Conservation (phyloP, 169 alveolate genomes). For the Plasmodium gonderi region DNA sequence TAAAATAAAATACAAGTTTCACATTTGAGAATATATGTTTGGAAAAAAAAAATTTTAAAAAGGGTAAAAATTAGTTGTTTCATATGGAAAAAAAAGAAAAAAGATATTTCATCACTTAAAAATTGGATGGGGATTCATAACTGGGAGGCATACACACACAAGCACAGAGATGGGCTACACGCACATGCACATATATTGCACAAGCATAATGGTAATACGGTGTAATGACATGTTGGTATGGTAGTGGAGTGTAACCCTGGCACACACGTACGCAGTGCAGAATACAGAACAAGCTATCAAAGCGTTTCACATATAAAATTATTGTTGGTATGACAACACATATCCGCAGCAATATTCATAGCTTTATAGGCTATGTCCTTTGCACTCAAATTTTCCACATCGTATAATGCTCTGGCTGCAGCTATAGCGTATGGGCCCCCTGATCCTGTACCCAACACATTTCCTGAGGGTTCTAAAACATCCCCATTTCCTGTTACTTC, state of each 20-base stretch:
- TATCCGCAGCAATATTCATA: conserved; percentile 87
- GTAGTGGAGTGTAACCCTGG: no score
- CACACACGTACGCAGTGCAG: not conserved
- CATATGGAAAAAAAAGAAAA: not conserved
- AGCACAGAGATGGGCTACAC: no score
- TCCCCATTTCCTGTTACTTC: conserved; percentile 89
- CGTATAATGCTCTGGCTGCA: conserved; percentile 87
- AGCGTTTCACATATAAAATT: conserved; percentile 79
- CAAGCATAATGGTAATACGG: no score
- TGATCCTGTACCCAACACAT: conserved; percentile 88
- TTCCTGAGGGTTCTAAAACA: conserved; percentile 87
- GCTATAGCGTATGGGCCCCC: conserved; percentile 91
- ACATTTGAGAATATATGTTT: not conserved
- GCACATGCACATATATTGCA: not conserved
- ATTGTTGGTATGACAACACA: conserved; percentile 84
- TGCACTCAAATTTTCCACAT: conserved; percentile 81
- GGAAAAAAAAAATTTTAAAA: not conserved
- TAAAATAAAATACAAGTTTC: not conserved
- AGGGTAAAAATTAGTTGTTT: not conserved
- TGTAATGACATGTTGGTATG: no score
- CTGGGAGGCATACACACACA: not conserved
- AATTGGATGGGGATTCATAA: not conserved
- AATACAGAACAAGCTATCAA: not conserved
- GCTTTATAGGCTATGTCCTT: conserved; percentile 83
- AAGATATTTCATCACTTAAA: conserved; percentile 3